Evolutionary conservation across 148 eudicot species (phyloP), one percentile per base, ranked within the genome.

Genomic region (Persicaria tinctoria): DNA sequence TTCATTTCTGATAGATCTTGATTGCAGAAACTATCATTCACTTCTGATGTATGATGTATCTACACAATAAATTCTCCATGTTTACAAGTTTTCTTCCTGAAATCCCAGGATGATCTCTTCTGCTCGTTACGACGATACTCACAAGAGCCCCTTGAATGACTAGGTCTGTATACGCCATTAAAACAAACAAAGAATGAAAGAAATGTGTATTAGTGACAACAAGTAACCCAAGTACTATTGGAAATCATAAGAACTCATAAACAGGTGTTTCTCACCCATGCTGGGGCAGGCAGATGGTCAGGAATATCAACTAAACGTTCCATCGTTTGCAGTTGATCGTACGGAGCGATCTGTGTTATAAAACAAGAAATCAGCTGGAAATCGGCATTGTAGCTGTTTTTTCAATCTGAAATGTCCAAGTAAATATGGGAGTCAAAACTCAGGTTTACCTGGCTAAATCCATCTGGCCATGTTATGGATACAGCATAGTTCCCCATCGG

Each of bases 401-500:
- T 7, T 59, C 20, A 3, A 17, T 59, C 32, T 32, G 32, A 63
- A 57, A 2, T 7, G 6, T 17, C 5, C 27, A 17, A 18, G 63
- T 57, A 17, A 57, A 57, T 57, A 10, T 8, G 46, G 47, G 11
- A 46, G 23, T 45, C 50, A 47, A 73, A 46, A 7, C 75, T n/a
- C 23, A 55, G 14, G 72, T 3, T 38, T 71, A 96, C 99, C 97
- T 96, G 99, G 85, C 66, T 90, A 83, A 96, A 96, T 60, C 97
- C 99, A 83, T 96, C 99, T 16, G 99, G 97, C 99, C 99, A 96
- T 45, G 91, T 88, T 79, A 96, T 96, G 68, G 91, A 88, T 16
- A 96, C 99, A 47, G 99, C 99, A 81, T 96, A 92, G 70, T 96
- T 96, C 49, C 99, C 99, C 99, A 96, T 90, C 0, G 99, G 97